Base-by-base conservation (phyloP, 257 asterid genomes). In the Plectranthus barbatus region DNA sequence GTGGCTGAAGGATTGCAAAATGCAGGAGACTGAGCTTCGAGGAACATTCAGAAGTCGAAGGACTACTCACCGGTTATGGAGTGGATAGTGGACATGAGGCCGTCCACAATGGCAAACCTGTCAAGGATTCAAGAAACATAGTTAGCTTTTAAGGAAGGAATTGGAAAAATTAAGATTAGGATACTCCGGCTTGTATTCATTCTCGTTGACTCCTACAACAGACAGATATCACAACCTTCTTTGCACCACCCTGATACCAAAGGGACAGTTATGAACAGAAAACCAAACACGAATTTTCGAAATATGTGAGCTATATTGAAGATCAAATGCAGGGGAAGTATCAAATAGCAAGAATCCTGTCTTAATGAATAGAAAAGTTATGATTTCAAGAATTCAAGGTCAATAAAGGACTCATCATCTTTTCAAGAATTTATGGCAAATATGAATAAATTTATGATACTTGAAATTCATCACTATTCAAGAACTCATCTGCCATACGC, bases 151-250 rank as follows among this genome's bases (percentile, higher is more conserved):
- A 26, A 61, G 0, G 4, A 4, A 42, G 20, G 9, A 24, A 20
- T n/a, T 24, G 9, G 36, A 39, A 6, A 58, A 13, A 20, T 13
- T 6, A 40, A 1, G 36, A 37, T 10, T 5, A 20, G 55, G 0
- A 19, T 33, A 40, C 12, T 83, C 81, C 0, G 86, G 51, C 68
- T 62, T 83, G 81, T 83, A n/a, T n/a, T n/a, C n/a, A n/a, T n/a
- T n/a, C n/a, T n/a, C n/a, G n/a, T n/a, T n/a, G n/a, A n/a, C n/a
- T 36, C 90, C 90, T 3, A 83, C 75, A 34, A 83, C 86, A 59
- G 80, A 83, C 90, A 83, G 89, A 83, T 53, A 83, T 83, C 41
- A 83, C 83, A 24, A 83, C 90, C 70, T 83, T 83, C 83, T 83
- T 83, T 5, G 90, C 90, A 20, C 90, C 90, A 47, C 86, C 90